phyloP scores from a whole-genome alignment of 2,329 filamentous ascomycete genomes.

The Calonectria hawksworthii region DNA sequence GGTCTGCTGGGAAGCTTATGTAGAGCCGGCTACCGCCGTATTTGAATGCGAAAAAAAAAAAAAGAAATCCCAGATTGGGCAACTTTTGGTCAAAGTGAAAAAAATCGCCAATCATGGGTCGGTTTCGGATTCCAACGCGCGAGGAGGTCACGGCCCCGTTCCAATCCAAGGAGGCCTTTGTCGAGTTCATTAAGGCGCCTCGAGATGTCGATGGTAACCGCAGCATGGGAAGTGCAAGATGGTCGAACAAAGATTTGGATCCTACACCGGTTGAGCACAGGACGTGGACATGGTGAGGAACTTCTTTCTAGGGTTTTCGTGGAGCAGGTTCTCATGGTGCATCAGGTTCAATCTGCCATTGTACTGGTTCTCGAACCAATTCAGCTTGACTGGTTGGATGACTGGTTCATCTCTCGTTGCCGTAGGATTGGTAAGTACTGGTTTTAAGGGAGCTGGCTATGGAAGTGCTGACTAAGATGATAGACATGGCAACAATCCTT shows the following conservation, averaged over 20 bases:
- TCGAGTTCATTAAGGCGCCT: constrained; percentile 41
- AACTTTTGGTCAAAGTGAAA: not conserved
- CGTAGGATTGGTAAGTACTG: constrained; percentile 37
- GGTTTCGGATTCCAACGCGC: not conserved
- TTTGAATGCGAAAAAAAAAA: not conserved
- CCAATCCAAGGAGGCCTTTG: not conserved
- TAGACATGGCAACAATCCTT: constrained; percentile 8
- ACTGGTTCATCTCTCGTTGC: constrained; percentile 46
- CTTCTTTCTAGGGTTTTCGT: too few species aligned
- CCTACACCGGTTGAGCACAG: constrained; percentile 45
- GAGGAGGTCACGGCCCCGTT: not conserved
- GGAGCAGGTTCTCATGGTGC: not conserved
- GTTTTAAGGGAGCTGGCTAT: fast-evolving
- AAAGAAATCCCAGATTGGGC: not conserved
- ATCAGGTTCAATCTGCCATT: constrained; percentile 41
- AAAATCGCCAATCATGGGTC: constrained; percentile 1
- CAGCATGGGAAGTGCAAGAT: constrained; percentile 41
- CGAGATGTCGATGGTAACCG: constrained; percentile 31
- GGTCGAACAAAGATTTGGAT: constrained; percentile 50
- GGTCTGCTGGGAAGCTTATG: not conserved
- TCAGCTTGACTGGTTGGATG: constrained; percentile 48
- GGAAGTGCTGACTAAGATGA: not conserved
- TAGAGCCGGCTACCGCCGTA: not conserved
- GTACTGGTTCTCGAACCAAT: constrained; percentile 48
- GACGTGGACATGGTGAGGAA: constrained; percentile 40